Evolutionary conservation across 2,329 filamentous ascomycete genomes (phyloP), one percentile per base, ranked within the genome.

Genomic region (Blastomyces gilchristii): DNA sequence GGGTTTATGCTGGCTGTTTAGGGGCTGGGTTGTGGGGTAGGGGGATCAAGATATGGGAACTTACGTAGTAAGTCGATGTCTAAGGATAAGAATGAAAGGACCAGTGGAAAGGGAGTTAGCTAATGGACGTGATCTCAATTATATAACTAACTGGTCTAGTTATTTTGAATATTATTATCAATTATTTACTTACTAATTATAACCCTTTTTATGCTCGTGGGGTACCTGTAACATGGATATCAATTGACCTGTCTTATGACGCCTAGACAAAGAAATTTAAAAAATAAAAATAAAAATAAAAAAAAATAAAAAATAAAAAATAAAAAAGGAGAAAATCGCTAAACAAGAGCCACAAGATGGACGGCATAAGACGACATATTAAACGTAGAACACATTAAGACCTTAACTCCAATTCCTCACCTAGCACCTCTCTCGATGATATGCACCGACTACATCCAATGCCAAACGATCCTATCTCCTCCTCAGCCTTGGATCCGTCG

Each of bases 401-500:
- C 3, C n/a, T 2, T n/a, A 18, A 18, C 18, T 16, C 16, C 41
- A 3, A 14, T 43, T 43, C 41, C 11, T 16, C 12, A 43, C 18
- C 45, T n/a, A 43, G 4, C 41, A 3, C 43, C 6, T n/a, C 14
- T n/a, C 6, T 49, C n/a, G n/a, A 16, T 43, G 16, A 43, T 18
- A 53, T 5, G 7, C 53, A 56, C 39, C 53, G 31, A 43, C 31
- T 7, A 28, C 25, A 37, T n/a, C 22, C 57, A 43, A 59, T 57
- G 14, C 60, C 25, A 49, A 58, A 37, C 9, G 60, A 58, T 49
- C 62, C 75, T 69, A 79, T 64, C 69, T 76, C 75, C 85, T 85
- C 65, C 87, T 84, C 67, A 87, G 82, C 71, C 92, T 84, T 54
- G 92, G 92, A 80, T 96, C 89, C 67, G 85, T 79, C 5, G 93